phyloP scores from a whole-genome alignment of 108 stramenopile species.

The Discostella pseudostelligera region DNA sequence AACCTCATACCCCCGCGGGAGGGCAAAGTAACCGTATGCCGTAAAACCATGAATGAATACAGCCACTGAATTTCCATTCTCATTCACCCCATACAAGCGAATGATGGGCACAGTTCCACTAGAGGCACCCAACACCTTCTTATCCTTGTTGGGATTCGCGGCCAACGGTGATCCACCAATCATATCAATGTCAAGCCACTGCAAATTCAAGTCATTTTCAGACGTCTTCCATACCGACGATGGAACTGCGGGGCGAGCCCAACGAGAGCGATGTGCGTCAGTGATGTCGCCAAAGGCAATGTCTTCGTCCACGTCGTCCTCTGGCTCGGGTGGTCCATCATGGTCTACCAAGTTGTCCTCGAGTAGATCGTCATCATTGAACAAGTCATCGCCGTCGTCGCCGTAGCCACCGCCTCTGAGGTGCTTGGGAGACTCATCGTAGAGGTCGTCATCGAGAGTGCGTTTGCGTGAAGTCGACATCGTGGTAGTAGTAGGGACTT shows the following conservation, averaged over 20 bases:
- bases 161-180: constrained; percentile 74
- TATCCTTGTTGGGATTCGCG: constrained; percentile 66
- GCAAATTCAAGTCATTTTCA: constrained; percentile 64
- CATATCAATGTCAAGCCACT: constrained; percentile 98
- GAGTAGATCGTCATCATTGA: constrained; percentile 16
- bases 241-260: constrained; percentile 56
- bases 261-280: constrained; percentile 31
- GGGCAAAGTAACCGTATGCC: constrained; percentile 90
- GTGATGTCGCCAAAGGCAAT: constrained; percentile 34
- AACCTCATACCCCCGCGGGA: constrained; percentile 59
- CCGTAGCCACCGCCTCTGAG: constrained; percentile 51
- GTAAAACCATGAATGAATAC: constrained; percentile 96
- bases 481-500: not conserved
- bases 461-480: constrained; percentile 4
- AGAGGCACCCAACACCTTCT: constrained; percentile 59
- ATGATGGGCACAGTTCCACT: constrained; percentile 87
- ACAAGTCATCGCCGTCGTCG: constrained; percentile 18
- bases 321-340: constrained; percentile 12
- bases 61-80: constrained; percentile 87
- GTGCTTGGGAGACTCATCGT: constrained; percentile 47
- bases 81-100: constrained; percentile 92
- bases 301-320: constrained; percentile 16
- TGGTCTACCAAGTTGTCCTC: constrained; percentile 11
- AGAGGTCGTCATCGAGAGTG: constrained; percentile 2
- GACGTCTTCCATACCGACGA: constrained; percentile 24